Base-by-base conservation (phyloP, 2,329 filamentous ascomycete species). In the Ascomycota sp. region DNA sequence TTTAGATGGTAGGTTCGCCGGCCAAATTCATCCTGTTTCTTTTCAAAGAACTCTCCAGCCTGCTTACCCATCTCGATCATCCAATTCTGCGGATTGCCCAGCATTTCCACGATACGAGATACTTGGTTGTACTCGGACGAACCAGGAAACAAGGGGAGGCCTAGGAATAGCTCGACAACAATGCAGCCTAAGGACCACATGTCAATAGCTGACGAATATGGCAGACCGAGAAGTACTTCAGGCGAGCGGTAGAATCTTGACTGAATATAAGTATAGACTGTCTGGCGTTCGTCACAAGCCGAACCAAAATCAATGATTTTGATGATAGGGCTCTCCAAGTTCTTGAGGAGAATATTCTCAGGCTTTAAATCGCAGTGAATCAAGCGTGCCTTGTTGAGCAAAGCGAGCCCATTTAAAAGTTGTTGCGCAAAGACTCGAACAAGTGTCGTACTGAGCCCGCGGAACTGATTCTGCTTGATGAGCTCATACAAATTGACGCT, bases 141-240 rank as follows among this genome's bases (percentile, higher is more conserved):
- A 20, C 89, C 89, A 7, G 89, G 89, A 52, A 98, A 98, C 3
- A 98, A 56, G 1, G 89, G 89, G 29, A 98, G 62, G 27, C 89
- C 89, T 1, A 98, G 65, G 61, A 98, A 98, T 12, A 98, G 64
- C 53, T 98, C 89, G 17, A 98, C 89, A 11, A 98, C 86, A 40
- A 98, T 98, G 53, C 89, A 98, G 31, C 89, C 89, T 27, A 98
- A 61, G 4, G 89, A 98, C 89, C 89, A 98, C 86, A 98, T 98
- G 47, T 98, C 89, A 45, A 98, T 98, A 26, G 89, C 89, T 4
- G 89, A 94, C 10, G 89, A 95, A 51, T 98, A 98, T 35, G 89
- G 89, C 28, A 98, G 59, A 4, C 89, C 89, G n/a, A 98, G 61
- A 23, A 98, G 56, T 9, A 98, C 89, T 51, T 98, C 89, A 1